Base-by-base conservation (phyloP, 1,139 yeast species). In the Debaryomycetaceae sp. region DNA sequence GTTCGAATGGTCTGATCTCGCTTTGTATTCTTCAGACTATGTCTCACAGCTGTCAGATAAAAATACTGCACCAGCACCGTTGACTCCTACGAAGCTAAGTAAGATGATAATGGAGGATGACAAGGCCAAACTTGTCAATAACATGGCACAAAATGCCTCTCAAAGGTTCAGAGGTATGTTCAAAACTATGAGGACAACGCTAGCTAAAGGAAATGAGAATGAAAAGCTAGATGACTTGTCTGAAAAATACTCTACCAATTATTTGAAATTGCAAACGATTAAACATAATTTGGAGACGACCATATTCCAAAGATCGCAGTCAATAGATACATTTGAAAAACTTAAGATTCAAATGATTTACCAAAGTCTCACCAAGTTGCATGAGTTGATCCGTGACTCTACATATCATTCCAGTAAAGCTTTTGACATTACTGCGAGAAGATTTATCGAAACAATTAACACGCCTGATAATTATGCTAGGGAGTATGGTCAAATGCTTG, bases 1-100 rank as follows among this genome's bases (percentile, higher is more conserved):
- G 78, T 71, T 72, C 46, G 79, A 74, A 51, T 74, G 78, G 78
- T 58, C 76, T 2, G 75, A 70, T 13, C 50, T 64, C 38, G 70
- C 75, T 6, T 36, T 54, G 4, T 57, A 46, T 34, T 54, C 60
- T 5, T 55, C 65, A 6, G 53, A 53, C 13, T 58, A 48, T 42
- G 27, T 24, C 7, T 11, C 11, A 8, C 38, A 11, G 20, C 39
- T 6, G 24, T 6, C 27, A 7, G 43, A 48, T 11, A 36, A 42
- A 33, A n/a, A 24, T 17, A 13, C 14, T 17, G 5, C 9, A 5
- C 24, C 17, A 30, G 36, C 9, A 30, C 43, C 7, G n/a, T 45
- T 5, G 30, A 14, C 20, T 8, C 38, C 5, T 36, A 36, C 34
- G 38, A 34, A 27, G 31, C 35, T 40, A 6, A 47, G 44, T 4